Evolutionary conservation across 2,329 filamentous ascomycete genomes (phyloP).

Genomic region (Fusarium ramigenum): DNA sequence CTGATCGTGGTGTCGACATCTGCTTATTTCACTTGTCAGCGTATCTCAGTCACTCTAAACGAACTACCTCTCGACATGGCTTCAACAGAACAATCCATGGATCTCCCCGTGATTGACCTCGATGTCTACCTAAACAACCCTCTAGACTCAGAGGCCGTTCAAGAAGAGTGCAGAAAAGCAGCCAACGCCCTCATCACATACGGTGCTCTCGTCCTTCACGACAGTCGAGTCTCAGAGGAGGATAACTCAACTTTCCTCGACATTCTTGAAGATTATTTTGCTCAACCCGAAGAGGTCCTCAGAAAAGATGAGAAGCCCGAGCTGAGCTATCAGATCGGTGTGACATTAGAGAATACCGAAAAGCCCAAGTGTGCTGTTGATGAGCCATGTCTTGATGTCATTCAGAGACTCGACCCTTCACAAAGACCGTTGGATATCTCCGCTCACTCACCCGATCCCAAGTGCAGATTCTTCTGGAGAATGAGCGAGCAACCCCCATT

Average conservation of each 20-base stretch:
- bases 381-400: constrained; percentile 67
- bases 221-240: constrained; percentile 64
- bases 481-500: constrained; percentile 65
- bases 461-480: constrained; percentile 71
- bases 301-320: constrained; percentile 64
- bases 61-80: constrained; percentile 26
- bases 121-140: constrained; percentile 62
- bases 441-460: constrained; percentile 67
- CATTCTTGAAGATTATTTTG: constrained; percentile 72
- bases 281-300: constrained; percentile 60
- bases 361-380: constrained; percentile 71
- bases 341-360: constrained; percentile 71
- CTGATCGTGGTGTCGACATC: background rate
- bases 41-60: background rate
- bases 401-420: constrained; percentile 61
- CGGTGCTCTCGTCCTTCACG: constrained; percentile 68
- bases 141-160: constrained; percentile 54
- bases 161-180: constrained; percentile 62
- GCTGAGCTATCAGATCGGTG: constrained; percentile 68
- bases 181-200: constrained; percentile 67
- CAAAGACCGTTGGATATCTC: constrained; percentile 67
- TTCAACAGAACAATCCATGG: constrained; percentile 55
- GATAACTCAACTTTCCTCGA: constrained; percentile 68
- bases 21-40: background rate
- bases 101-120: constrained; percentile 68